Base-by-base conservation (phyloP, 805 yeast genomes). In the Candida nitratophila region DNA sequence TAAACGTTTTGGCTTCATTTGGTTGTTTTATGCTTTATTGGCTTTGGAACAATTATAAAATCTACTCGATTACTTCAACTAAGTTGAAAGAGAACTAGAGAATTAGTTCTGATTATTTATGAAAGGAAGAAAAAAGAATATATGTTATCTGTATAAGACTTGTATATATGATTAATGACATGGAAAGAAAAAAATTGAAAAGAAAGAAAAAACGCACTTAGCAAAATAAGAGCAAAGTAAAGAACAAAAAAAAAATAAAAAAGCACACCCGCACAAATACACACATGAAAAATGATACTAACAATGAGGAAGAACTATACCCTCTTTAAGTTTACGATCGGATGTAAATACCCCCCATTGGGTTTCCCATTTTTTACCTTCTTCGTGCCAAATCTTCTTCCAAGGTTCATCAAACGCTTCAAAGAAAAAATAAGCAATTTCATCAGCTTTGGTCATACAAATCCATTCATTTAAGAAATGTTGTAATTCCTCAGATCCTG, bases 351-450 rank as follows among this genome's bases (percentile, higher is more conserved):
- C 46, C 0, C 88, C 90, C 88, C 88, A 83, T 50, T 81, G 77
- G 1, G 85, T 71, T 52, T 82, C 88, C 87, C 87, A 81, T 44
- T 60, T 61, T 27, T 69, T 66, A 2, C 66, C 68, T 1, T 59
- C 67, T 20, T 71, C 72, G 53, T 77, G 70, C 57, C 73, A 79
- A 1, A 76, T 57, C 39, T 61, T 56, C 50, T 81, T 82, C 86
- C 86, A 81, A 0, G 86, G 85, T 53, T 80, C 86, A 61, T 83
- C 86, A 61, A 79, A 81, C 0, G 85, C 87, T 53, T 81, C 86
- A 53, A 78, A 80, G 61, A 70, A 81, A 48, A 68, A 81, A 77
- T 82, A 81, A 1, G 70, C 73, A 19, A 68, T 60, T 9, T 60
- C 56, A 16, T 55, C 42, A 1, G 62, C 51, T 15, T 65, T 62